Percentiles rank a stretch among this genome's conserved stretches.
Conservation (phyloP, 176 grass and related monocot genomes). For the Triticum turgidum region DNA sequence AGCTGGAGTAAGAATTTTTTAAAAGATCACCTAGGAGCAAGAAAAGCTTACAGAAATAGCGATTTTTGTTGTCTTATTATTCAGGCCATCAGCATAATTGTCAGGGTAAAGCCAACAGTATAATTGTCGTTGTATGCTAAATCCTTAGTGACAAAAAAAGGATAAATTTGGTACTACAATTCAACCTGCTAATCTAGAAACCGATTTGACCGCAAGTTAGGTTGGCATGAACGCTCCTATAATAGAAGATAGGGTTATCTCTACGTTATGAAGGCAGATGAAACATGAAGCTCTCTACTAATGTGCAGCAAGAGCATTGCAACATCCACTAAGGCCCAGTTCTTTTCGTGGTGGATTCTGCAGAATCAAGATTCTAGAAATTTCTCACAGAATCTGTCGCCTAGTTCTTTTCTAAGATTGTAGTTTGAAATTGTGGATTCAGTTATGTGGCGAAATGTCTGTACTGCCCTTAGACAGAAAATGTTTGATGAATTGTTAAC, state of each 20-base stretch:
- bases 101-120: background rate
- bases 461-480: too few species aligned
- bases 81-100: background rate
- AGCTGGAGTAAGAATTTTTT: background rate
- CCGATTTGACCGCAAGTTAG: background rate
- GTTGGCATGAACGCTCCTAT: background rate
- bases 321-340: background rate
- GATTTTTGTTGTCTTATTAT: background rate
- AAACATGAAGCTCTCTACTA: background rate
- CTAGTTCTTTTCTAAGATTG: too few species aligned
- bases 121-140: background rate
- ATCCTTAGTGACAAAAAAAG: background rate
- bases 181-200: constrained; percentile 17
- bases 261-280: background rate
- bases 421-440: too few species aligned
- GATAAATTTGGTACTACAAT: background rate
- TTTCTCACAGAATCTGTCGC: too few species aligned
- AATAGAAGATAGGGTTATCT: background rate
- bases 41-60: background rate
- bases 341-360: too few species aligned
- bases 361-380: too few species aligned
- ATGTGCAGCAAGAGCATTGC: background rate
- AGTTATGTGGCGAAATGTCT: too few species aligned
- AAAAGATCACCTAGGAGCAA: background rate
- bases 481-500: too few species aligned